phyloP scores from a whole-genome alignment of 805 yeast genomes.

The Metschnikowia amazonensis region DNA sequence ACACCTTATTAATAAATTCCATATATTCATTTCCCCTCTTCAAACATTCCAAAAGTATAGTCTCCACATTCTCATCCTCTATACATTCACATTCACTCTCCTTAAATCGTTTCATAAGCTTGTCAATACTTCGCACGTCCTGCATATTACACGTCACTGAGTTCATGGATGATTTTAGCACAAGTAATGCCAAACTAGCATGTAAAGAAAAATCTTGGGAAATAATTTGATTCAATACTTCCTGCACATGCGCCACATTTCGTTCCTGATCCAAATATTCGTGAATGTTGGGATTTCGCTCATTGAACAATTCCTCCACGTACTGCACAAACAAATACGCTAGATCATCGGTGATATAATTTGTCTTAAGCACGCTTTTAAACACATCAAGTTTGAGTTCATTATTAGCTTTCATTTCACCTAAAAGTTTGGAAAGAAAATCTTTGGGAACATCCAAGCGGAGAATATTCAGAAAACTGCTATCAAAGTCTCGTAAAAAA shows the following conservation, averaged over 20 bases:
- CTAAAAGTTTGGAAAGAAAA: constrained; percentile 18
- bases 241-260: constrained; percentile 19
- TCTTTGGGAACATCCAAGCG: constrained; percentile 12
- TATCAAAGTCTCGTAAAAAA: constrained; percentile 7
- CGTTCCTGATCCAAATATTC: constrained; percentile 31
- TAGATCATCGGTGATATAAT: constrained; percentile 21
- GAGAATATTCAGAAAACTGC: constrained; percentile 10
- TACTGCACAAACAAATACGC: constrained; percentile 21
- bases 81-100: neutral
- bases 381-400: constrained; percentile 15
- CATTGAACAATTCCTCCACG: constrained; percentile 27
- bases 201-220: neutral
- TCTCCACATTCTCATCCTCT: neutral
- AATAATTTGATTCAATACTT: neutral
- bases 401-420: constrained; percentile 7
- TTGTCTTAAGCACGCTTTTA: constrained; percentile 13
- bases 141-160: constrained; percentile 8
- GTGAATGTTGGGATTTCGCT: constrained; percentile 30
- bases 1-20: neutral
- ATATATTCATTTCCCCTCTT: neutral
- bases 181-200: constrained; percentile 17
- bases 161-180: constrained; percentile 24
- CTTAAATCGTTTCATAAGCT: neutral
- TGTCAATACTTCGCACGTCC: constrained; percentile 8
- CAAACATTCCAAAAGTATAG: neutral